Base-by-base conservation (phyloP, 106 monocot species). In the Dendrobium chrysotoxum region DNA sequence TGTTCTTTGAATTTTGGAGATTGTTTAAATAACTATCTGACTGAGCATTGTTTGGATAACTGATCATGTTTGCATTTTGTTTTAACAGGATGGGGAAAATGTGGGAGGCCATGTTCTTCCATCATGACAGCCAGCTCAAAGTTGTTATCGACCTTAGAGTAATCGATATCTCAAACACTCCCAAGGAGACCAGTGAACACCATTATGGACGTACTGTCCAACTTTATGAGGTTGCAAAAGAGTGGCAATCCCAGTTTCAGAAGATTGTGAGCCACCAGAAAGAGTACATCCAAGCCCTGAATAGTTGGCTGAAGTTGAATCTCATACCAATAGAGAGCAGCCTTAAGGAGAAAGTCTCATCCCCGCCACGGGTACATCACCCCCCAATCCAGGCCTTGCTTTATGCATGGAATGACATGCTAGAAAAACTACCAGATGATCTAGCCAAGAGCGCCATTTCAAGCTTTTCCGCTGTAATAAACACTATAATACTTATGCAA, bases 321-420 rank as follows among this genome's bases (percentile, higher is more conserved):
- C 86, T 92, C 53, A 89, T 91, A 72, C 97, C 97, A 18, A 89
- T 93, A 25, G 98, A 95, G 72, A 99, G 89, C 85, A 92, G 80
- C 86, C 80, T 99, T 30, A 99, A 90, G 67, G 98, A 99, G 77
- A 99, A 93, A 67, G 92, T 88, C 16, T 93, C 98, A 4, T 95
- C 95, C 11, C 98, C 98, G 9, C 83, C 80, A 0, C 79, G 79
- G 71, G 25, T 58, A 8, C 78, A 79, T 39, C 83, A 83, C 30
- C 83, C 83, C 28, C 80, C 80, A 85, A 91, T 99, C 77, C 87
- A 89, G 53, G 53, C 79, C 44, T 83, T 99, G 50, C 85, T 99
- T n/a, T 67, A 78, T 28, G 77, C 88, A 8, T 99, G 95, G 95
- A 80, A 95, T 31, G 98, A 99, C 21, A 81, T 93, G 53, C 85